Evolutionary conservation across 2,329 filamentous ascomycete species (phyloP).

Genomic region (Alternaria viburni): DNA sequence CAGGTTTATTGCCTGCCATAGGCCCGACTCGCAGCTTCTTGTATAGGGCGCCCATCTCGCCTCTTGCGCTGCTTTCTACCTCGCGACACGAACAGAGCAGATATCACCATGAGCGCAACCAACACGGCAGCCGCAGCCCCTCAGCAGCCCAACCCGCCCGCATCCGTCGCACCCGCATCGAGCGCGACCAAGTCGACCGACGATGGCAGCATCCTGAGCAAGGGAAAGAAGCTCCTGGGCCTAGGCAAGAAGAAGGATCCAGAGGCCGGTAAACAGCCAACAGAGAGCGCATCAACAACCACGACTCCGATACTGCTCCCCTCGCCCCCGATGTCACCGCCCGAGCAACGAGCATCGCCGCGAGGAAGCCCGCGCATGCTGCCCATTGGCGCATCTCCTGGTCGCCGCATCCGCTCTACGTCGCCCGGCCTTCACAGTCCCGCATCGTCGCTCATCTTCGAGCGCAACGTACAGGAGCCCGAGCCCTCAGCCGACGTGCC

Average conservation of each 20-base stretch:
- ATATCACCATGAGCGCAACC: slow-evolving; percentile 14
- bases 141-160: slow-evolving; percentile 13
- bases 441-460: slow-evolving; percentile 80
- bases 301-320: slow-evolving; percentile 36
- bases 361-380: slow-evolving; percentile 46
- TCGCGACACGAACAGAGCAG: background rate
- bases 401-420: slow-evolving; percentile 67
- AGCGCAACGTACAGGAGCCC: slow-evolving; percentile 87
- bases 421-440: slow-evolving; percentile 83
- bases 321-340: slow-evolving; percentile 39
- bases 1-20: slow-evolving; percentile 4
- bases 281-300: slow-evolving; percentile 13
- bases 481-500: slow-evolving; percentile 87
- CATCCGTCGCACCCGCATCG: slow-evolving; percentile 24
- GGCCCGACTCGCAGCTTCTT: slow-evolving; percentile 13
- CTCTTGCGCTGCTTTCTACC: background rate
- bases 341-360: slow-evolving; percentile 41
- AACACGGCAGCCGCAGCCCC: slow-evolving; percentile 8
- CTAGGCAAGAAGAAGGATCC: slow-evolving; percentile 46
- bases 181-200: slow-evolving; percentile 32
- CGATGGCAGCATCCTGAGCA: slow-evolving; percentile 35
- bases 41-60: background rate
- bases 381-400: slow-evolving; percentile 62
- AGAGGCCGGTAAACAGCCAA: slow-evolving; percentile 14
- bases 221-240: slow-evolving; percentile 47